These are phyloP conservation scores for Microdochium bolleyi DNA, from an alignment of 2,329 filamentous ascomycete genomes.

Conservation along the genomic window DNA sequence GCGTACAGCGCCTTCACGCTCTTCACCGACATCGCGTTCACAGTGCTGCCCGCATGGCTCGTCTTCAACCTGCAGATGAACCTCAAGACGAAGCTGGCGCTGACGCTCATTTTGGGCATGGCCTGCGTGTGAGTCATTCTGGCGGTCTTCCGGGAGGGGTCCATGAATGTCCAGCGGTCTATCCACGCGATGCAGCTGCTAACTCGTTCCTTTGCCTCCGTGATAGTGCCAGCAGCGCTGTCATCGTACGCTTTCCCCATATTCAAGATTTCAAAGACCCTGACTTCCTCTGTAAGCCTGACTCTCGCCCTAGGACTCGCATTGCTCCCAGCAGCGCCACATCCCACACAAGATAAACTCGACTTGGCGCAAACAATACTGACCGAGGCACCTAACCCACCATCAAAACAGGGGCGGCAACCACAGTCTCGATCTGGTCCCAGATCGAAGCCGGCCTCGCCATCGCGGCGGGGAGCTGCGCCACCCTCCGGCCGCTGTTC, in stretches of 20 bases:
- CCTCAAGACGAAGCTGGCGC: constrained; percentile 32
- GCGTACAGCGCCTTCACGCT: constrained; percentile 36
- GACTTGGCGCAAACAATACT: no score
- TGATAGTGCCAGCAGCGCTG: neutral
- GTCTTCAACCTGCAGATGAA: constrained; percentile 43
- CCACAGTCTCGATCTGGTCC: constrained; percentile 18
- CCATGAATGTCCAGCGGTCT: no score
- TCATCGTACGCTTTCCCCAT: neutral
- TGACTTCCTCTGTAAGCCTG: neutral
- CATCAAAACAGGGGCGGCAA: neutral
- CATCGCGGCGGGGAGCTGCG: constrained; percentile 24
- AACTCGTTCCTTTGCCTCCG: neutral
- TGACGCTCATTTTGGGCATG: constrained; percentile 39
- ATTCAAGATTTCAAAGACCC: neutral
- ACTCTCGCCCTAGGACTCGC: no score
- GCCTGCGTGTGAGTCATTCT: constrained; percentile 34
- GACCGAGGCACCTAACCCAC: neutral
- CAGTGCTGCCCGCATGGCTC: constrained; percentile 39
- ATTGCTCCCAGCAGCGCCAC: no score
- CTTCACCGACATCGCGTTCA: constrained; percentile 38
- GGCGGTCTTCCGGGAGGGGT: no score
- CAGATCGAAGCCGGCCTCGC: constrained; percentile 23
- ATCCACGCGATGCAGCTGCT: neutral
- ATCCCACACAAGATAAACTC: neutral
- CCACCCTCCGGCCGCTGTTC: constrained; percentile 22